Percentiles rank a stretch among this genome's conserved stretches.
Evolutionary conservation across 1,139 yeast genomes (phyloP).

Genomic region (Zygosaccharomyces sapae): DNA sequence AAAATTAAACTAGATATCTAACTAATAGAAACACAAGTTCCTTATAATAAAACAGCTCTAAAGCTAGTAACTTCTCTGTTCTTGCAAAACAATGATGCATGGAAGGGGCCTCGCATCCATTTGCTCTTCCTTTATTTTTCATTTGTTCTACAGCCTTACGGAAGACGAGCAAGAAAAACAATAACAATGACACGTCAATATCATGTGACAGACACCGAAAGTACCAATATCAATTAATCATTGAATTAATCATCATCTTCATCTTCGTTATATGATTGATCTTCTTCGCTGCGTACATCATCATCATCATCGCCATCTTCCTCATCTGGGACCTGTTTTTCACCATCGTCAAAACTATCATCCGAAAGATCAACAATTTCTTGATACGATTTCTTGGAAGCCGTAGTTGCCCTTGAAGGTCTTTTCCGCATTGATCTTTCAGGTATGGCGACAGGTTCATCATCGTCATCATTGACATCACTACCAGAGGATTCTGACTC

Average conservation of each 20-base stretch:
- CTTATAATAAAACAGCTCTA: neutral
- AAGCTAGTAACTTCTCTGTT: neutral
- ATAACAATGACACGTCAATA: no score
- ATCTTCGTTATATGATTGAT: constrained; percentile 28
- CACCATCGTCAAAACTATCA: constrained; percentile 31
- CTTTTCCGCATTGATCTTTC: constrained; percentile 24
- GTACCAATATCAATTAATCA: neutral
- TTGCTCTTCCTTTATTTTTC: constrained; percentile 1
- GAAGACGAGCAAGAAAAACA: neutral
- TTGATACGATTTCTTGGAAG: constrained; percentile 24
- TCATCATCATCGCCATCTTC: constrained; percentile 11
- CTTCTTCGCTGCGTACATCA: constrained; percentile 17
- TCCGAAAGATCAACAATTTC: constrained; percentile 30
- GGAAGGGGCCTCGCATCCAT: constrained; percentile 3
- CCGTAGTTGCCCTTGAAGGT: constrained; percentile 26
- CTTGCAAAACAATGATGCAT: neutral
- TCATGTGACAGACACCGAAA: neutral
- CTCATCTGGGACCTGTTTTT: constrained; percentile 9
- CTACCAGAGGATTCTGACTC: constrained; percentile 9
- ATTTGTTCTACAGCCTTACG: neutral
- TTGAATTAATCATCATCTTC: constrained; percentile 8
- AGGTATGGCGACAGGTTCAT: constrained; percentile 14
- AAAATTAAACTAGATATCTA: neutral
- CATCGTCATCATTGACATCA: constrained; percentile 24
- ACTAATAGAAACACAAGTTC: neutral